Evolutionary conservation across 202 grass and related monocot species (phyloP), one percentile per base, ranked within the genome.

Genomic region (Hordeum pubiflorum): DNA sequence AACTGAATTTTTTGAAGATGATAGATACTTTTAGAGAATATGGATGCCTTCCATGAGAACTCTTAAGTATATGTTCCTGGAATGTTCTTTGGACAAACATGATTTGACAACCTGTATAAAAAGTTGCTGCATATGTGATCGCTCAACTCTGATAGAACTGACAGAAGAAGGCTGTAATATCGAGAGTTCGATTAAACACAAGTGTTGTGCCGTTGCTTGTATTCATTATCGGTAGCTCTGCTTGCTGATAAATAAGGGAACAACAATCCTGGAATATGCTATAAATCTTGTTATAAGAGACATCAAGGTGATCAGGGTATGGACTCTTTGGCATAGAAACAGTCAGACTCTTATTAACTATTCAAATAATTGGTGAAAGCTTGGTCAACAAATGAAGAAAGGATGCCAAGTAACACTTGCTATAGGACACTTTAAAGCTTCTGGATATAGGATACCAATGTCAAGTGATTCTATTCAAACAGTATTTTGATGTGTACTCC

Each of bases 371-470:
- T 56, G 40, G 64, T 70, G 38, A 31, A 80, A 69, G 18, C 12
- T 84, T 88, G 31, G 77, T 52, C 50, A 69, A 40, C 9, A 74
- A 67, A 60, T 21, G 33, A 70, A 76, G 81, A 18, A 62, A 63
- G 50, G 31, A 62, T 88, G 69, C 58, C 60, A 68, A 83, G 48
- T 74, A 36, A 61, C 17, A 63, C 7, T 40, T 62, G 29, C 13
- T 72, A 46, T 12, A 81, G 71, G 54, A 74, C 74, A 33, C 52
- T 29, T 23, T 63, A 70, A 17, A 12, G 38, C 23, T 77, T 81
- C 8, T 26, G 24, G 18, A 82, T n/a, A 33, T 55, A 81, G 22
- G 34, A 37, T 68, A 23, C 24, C 31, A 20, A 48, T 10, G 72
- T 46, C 26, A 81, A 60, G 40, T 63, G 58, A 52, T 55, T 55